Evolutionary conservation across 164 flowering plant genomes (phyloP), one percentile per base, ranked within the genome.

Genomic region (Aristolochia californica): DNA sequence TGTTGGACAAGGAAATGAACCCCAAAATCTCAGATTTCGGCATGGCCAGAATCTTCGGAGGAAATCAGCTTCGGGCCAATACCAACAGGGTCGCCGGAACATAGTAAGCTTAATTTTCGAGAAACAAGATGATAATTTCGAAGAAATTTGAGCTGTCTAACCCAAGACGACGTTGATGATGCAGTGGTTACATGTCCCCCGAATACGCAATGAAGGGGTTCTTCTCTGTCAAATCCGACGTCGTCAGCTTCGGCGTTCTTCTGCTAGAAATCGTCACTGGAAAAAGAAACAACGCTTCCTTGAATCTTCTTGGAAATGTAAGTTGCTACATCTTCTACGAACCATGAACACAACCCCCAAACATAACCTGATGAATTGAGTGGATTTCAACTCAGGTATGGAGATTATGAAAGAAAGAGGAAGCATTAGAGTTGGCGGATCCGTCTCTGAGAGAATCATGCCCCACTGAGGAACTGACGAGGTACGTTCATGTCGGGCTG

Each of bases 131-230:
- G n/a, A n/a, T n/a, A 53, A 26, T 27, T 0, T 10, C 10, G 26
- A 20, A 13, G 24, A 24, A 24, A 24, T 20, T 53, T 12, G 11
- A 2, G 3, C 10, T 14, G 14, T 26, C 16, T 53, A 25, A 53
- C 13, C 16, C 38, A 14, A 22, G 4, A 24, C 26, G 38, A 11
- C 16, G 17, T 11, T 14, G 16, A 53, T 53, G 18, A 4, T 54
- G 27, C 58, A 62, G 65, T 26, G 65, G 59, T 13, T 62, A 62
- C 22, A 62, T 62, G 63, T 22, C 63, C 9, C 63, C 63, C 14
- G 57, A 60, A 24, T 60, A 60, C 43, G 63, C 63, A 2, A 45
- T 62, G 23, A 25, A 62, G 26, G 65, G 59, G 18, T 2, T 54
- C 2, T 54, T 62, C 45, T 62, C 65, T 0, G 44, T 25, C 44